Base-by-base conservation (phyloP, 169 alveolate species). In the Babesia gibsoni region DNA sequence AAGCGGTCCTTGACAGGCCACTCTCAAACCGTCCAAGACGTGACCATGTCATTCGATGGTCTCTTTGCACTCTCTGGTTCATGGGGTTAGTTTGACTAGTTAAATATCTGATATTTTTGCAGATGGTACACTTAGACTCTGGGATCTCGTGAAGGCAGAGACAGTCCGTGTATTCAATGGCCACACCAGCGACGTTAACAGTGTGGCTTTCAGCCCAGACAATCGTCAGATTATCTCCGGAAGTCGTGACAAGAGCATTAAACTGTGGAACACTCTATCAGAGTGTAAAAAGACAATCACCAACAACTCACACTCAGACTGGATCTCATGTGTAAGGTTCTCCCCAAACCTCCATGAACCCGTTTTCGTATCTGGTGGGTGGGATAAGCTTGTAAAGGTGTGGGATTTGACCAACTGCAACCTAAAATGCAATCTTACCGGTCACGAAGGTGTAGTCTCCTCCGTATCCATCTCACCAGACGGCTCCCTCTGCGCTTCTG, bases 151-250 rank as follows among this genome's bases (percentile, higher is more conserved):
- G 56, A 89, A 88, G 58, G 97, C 97, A 23, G 86, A 88, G 54
- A 88, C 97, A 35, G 96, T 94, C 39, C 92, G 97, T 67, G 90
- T 94, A 50, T 95, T 93, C 89, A 89, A 84, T 78, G 97, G 97
- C 43, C 98, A 95, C 88, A 91, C 96, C 30, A 86, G 92, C 73
- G 98, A 95, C 81, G 98, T 95, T 67, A 89, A 91, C 92, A 91
- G 98, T 65, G 99, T 96, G 58, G 98, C 98, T 16, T 94, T 97
- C 90, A 94, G 98, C 70, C 98, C 98, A 16, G 99, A 97, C 83
- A 96, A 96, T 91, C 93, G 99, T 64, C 98, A 96, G 89, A 97
- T 97, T 75, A 97, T 97, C 50, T 94, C 99, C n/a, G 99, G 98
- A 23, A 91, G 96, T 49, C 94, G 99, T 74, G 99, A 97, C 91